Conservation (phyloP, 1,284 basidiomycete genomes). For the Pseudozyma sp. region DNA sequence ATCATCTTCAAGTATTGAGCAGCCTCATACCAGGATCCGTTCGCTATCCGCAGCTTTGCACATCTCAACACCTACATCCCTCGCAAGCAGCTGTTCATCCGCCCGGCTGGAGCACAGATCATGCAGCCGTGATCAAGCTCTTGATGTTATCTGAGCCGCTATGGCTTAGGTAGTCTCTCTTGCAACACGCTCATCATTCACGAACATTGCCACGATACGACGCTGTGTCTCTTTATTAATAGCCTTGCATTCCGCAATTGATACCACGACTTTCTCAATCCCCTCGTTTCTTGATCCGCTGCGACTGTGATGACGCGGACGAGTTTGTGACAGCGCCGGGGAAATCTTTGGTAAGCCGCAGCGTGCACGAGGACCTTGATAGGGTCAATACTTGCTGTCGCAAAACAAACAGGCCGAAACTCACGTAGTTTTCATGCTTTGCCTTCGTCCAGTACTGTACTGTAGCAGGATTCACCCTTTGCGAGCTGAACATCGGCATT, state of each 20-base stretch:
- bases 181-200: background rate
- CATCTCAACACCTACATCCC: background rate
- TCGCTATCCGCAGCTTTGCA: too few relatives aligned
- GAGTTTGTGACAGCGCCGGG: too few relatives aligned
- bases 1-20: conserved; percentile 62
- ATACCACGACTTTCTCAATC: conserved; percentile 17
- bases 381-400: too few relatives aligned
- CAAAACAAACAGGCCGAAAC: too few relatives aligned
- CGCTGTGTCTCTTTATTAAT: conserved; percentile 23
- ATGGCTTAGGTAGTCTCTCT: background rate
- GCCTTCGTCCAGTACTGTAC: too few relatives aligned
- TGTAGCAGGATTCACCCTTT: too few relatives aligned
- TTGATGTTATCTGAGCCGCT: too few relatives aligned
- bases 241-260: conserved; percentile 23
- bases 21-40: background rate
- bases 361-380: too few relatives aligned
- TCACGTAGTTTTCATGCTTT: too few relatives aligned
- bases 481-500: too few relatives aligned
- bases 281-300: background rate
- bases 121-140: background rate
- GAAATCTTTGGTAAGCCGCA: too few relatives aligned
- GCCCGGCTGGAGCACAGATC: background rate
- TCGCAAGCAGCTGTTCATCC: background rate
- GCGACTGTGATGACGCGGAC: background rate
- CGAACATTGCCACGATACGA: background rate